Conservation (phyloP, 202 grass and related monocot species). For the Panicum virgatum region DNA sequence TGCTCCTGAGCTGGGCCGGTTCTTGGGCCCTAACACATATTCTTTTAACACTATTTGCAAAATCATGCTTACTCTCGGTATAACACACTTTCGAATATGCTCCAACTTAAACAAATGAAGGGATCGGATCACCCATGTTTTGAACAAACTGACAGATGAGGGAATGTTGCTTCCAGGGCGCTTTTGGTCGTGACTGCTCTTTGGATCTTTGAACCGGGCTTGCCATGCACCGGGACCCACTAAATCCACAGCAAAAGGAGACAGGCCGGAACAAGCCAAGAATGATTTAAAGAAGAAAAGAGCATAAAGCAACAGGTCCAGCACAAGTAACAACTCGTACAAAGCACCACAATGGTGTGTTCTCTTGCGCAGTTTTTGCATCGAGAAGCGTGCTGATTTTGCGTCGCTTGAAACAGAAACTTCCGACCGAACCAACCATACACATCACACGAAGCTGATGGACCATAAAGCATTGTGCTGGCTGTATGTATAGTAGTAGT, state of each 20-base stretch:
- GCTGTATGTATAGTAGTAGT: neutral
- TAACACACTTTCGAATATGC: neutral
- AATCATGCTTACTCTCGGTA: neutral
- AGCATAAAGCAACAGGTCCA: slow-evolving; percentile 47
- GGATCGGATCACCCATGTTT: neutral
- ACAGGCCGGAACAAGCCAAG: slow-evolving; percentile 26
- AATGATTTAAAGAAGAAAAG: slow-evolving; percentile 46
- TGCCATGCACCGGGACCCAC: slow-evolving; percentile 26
- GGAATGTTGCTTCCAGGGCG: slow-evolving; percentile 19
- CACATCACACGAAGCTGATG: neutral
- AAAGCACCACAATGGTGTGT: slow-evolving; percentile 35
- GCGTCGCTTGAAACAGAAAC: slow-evolving; percentile 37
- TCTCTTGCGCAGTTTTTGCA: slow-evolving; percentile 20
- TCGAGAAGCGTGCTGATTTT: slow-evolving; percentile 38
- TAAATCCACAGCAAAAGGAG: slow-evolving; percentile 48
- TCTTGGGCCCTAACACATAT: no score
- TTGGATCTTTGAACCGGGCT: slow-evolving; percentile 52
- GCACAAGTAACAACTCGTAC: slow-evolving; percentile 43
- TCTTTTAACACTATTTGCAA: neutral
- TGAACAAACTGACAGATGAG: neutral
- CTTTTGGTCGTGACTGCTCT: slow-evolving; percentile 30
- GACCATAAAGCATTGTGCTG: slow-evolving; percentile 4
- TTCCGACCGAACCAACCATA: slow-evolving; percentile 8
- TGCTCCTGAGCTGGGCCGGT: no score
- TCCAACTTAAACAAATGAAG: slow-evolving; percentile 6